Percentiles rank a stretch among this genome's conserved stretches.
These are phyloP conservation scores for Nicotiana noctiflora DNA, from an alignment of 257 asterid species.

Conservation along the genomic window DNA sequence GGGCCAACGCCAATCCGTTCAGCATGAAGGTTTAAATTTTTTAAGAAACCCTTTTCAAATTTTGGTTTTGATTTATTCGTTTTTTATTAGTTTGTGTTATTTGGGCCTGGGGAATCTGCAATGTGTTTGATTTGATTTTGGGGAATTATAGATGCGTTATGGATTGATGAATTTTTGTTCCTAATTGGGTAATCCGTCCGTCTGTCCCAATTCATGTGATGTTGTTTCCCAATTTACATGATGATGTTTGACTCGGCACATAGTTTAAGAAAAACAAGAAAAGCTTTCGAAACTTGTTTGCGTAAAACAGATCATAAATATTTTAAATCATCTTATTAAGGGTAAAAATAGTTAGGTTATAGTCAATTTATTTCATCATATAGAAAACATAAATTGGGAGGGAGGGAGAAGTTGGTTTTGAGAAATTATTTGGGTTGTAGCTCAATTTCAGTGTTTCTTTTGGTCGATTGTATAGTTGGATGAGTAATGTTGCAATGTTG, in stretches of 20 bases:
- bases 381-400: too few relatives aligned
- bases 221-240: too few relatives aligned
- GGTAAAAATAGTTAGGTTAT: too few relatives aligned
- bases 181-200: background rate
- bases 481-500: background rate
- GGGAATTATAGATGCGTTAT: background rate
- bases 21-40: slow-evolving; percentile 57
- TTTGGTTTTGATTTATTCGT: background rate
- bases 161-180: background rate
- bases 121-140: background rate
- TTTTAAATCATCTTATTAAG: too few relatives aligned
- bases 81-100: background rate
- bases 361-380: too few relatives aligned
- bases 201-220: too few relatives aligned
- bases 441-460: background rate
- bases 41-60: background rate
- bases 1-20: slow-evolving; percentile 80
- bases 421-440: background rate
- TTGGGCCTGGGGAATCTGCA: background rate
- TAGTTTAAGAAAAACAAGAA: too few relatives aligned
- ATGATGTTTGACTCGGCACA: too few relatives aligned
- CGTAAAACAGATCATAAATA: too few relatives aligned
- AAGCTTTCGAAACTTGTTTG: too few relatives aligned
- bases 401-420: background rate
- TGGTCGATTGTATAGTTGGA: background rate